Percentiles rank a stretch among this genome's conserved stretches.
These are phyloP conservation scores for Apodospora peruviana DNA, from an alignment of 495 filamentous ascomycete species.

Conservation along the genomic window DNA sequence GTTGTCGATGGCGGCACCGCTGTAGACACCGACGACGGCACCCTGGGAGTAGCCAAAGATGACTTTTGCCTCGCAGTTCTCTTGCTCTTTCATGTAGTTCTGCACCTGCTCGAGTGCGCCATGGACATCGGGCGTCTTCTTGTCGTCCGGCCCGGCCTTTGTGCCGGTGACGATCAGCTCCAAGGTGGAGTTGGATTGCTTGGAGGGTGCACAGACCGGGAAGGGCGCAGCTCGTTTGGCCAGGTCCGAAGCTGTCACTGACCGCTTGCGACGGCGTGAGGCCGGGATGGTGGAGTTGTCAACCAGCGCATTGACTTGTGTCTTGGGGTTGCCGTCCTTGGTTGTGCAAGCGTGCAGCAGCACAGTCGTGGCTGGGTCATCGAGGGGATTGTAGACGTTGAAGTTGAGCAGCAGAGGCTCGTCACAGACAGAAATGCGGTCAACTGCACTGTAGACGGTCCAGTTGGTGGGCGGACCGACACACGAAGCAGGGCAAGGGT, in stretches of 20 bases:
- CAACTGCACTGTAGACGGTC: slow-evolving; percentile 14
- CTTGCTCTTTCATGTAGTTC: no score
- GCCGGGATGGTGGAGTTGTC: not conserved
- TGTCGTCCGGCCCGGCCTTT: no score
- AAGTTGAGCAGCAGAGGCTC: slow-evolving; percentile 18
- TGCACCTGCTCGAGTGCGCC: no score
- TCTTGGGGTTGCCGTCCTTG: not conserved
- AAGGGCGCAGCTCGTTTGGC: no score
- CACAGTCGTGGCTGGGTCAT: slow-evolving; percentile 5
- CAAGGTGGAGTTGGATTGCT: no score
- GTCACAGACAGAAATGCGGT: slow-evolving; percentile 10
- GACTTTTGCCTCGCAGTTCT: no score
- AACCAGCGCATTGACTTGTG: not conserved
- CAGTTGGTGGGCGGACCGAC: slow-evolving; percentile 10
- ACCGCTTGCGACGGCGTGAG: no score
- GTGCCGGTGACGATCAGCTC: no score
- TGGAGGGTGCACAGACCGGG: no score
- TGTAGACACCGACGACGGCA: not conserved
- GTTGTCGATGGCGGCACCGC: not conserved
- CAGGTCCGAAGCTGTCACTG: no score
- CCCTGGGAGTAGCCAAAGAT: not conserved
- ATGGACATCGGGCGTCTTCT: no score
- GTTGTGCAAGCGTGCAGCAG: slow-evolving; percentile 13
- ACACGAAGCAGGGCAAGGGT: no score
- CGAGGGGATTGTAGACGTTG: slow-evolving; percentile 14